Evolutionary conservation across 139 green algal genomes (phyloP).

Genomic region (Haematococcus sp.): DNA sequence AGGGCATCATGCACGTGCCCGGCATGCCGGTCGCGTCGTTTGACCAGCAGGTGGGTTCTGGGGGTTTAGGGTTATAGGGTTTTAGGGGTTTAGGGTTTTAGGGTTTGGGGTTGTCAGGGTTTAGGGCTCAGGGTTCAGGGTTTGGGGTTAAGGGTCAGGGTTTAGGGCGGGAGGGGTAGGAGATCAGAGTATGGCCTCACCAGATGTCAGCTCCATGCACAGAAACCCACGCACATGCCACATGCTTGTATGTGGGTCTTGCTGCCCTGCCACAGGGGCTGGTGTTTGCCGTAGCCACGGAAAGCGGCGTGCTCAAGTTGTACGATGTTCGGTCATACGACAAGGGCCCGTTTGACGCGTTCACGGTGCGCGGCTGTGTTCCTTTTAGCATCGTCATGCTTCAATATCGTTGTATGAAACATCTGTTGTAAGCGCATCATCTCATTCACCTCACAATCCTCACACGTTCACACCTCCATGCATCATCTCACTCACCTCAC

Average conservation of each 20-base stretch:
- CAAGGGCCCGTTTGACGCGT: conserved; percentile 83
- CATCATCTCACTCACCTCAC: not conserved
- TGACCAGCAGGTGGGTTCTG: conserved; percentile 59
- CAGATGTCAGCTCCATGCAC: no score
- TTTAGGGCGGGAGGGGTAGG: no score
- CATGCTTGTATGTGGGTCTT: no score
- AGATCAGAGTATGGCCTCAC: no score
- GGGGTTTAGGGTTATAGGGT: no score
- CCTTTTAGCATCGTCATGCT: not conserved
- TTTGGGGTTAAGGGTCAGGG: no score
- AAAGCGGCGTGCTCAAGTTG: conserved; percentile 78
- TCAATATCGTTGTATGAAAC: not conserved
- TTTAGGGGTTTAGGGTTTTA: no score
- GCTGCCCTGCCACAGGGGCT: conserved; percentile 70
- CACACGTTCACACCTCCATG: not conserved
- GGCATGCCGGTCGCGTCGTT: conserved; percentile 60
- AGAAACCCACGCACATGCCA: no score
- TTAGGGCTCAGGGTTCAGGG: no score
- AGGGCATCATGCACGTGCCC: conserved; percentile 54
- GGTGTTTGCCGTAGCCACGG: conserved; percentile 82
- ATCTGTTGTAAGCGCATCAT: no score
- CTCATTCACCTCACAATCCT: not conserved
- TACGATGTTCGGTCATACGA: conserved; percentile 81
- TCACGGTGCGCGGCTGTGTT: conserved; percentile 45
- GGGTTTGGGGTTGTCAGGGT: no score